Evolutionary conservation across 805 yeast species (phyloP).

Genomic region (Nadsonia fulvescens): DNA sequence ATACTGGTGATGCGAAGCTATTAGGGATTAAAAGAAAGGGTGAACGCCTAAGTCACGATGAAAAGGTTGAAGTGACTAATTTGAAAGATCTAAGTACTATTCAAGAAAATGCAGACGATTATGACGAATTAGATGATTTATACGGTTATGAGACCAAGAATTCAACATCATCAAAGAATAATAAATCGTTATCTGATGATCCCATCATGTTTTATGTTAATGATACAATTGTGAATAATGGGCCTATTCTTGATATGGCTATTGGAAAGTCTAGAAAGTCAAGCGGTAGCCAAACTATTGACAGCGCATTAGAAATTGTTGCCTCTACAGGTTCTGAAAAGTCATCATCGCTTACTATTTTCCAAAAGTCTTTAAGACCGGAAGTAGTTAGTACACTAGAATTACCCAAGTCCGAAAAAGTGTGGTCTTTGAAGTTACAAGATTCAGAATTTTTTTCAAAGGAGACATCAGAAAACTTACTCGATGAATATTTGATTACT

Average conservation of each 20-base stretch:
- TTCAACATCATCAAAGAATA: background rate
- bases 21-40: slow-evolving; percentile 21
- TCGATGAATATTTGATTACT: too few species aligned
- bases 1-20: slow-evolving; percentile 40
- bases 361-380: slow-evolving; percentile 56
- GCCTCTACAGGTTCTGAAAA: slow-evolving; percentile 48
- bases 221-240: slow-evolving; percentile 44
- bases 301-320: slow-evolving; percentile 48
- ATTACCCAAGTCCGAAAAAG: slow-evolving; percentile 51
- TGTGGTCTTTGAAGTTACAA: slow-evolving; percentile 69
- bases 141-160: slow-evolving; percentile 11
- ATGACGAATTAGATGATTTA: slow-evolving; percentile 20
- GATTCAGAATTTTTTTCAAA: too few species aligned
- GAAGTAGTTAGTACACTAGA: slow-evolving; percentile 45
- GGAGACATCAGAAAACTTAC: too few species aligned
- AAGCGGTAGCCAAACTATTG: too few species aligned
- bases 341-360: slow-evolving; percentile 37
- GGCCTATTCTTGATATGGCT: slow-evolving; percentile 57
- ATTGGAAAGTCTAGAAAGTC: slow-evolving; percentile 37
- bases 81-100: slow-evolving; percentile 1
- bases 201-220: slow-evolving; percentile 26
- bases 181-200: slow-evolving; percentile 5
- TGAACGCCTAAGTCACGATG: slow-evolving; percentile 4
- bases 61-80: slow-evolving; percentile 1
- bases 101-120: slow-evolving; percentile 15